Conservation (phyloP, 177 flowering plant genomes). For the Vitis hybrid region DNA sequence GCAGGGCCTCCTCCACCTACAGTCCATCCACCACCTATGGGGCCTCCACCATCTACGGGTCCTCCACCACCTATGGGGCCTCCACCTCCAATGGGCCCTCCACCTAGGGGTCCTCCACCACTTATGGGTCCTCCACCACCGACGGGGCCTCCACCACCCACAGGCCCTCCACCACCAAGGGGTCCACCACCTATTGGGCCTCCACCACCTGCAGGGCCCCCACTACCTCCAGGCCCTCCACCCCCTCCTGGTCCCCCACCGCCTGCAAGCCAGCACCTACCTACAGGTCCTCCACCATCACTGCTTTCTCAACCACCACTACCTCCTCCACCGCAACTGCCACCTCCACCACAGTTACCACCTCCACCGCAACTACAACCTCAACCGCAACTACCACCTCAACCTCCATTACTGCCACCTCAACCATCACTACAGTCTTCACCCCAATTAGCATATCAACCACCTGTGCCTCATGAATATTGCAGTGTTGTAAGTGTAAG, state of each 20-base stretch:
- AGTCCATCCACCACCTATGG: slow-evolving; percentile 18
- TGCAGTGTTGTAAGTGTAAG: slow-evolving; percentile 49
- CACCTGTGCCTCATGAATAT: slow-evolving; percentile 47
- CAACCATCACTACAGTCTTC: slow-evolving; percentile 39
- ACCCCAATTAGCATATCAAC: slow-evolving; percentile 46
- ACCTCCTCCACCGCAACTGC: slow-evolving; percentile 14
- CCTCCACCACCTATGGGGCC: slow-evolving; percentile 42
- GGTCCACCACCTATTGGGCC: slow-evolving; percentile 27
- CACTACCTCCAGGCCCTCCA: slow-evolving; percentile 44
- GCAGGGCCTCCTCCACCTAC: too few species aligned
- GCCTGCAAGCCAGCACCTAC: slow-evolving; percentile 21
- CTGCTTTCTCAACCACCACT: slow-evolving; percentile 24
- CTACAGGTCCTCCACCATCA: slow-evolving; percentile 24
- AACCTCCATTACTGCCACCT: slow-evolving; percentile 22
- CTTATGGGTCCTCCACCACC: slow-evolving; percentile 23
- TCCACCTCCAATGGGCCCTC: slow-evolving; percentile 39
- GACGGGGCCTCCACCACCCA: slow-evolving; percentile 30
- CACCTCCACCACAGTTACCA: slow-evolving; percentile 14
- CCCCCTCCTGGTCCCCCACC: slow-evolving; percentile 34
- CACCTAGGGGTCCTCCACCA: slow-evolving; percentile 27
- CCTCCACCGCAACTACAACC: slow-evolving; percentile 24
- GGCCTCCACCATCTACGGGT: slow-evolving; percentile 16
- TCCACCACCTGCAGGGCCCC: slow-evolving; percentile 16
- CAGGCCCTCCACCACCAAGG: slow-evolving; percentile 5
- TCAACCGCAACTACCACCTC: slow-evolving; percentile 32